These are phyloP conservation scores for Fonsecaea pedrosoi DNA, from an alignment of 2,329 filamentous ascomycete species.

Conservation along the genomic window DNA sequence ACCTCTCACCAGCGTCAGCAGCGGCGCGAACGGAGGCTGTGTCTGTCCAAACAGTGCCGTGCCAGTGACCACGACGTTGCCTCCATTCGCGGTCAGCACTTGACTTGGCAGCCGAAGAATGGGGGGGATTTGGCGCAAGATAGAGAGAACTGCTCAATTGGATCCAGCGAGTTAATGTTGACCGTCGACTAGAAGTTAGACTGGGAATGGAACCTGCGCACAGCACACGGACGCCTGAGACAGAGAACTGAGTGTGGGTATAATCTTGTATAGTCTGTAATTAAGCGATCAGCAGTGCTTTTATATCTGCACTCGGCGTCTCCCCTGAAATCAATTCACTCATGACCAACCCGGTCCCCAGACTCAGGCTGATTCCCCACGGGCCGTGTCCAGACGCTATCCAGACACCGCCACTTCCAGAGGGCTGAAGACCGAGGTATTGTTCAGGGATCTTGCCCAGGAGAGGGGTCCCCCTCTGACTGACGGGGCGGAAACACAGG, in stretches of 20 bases:
- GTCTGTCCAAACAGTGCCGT: constrained; percentile 33
- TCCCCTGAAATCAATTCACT: constrained; percentile 71
- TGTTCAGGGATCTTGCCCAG: constrained; percentile 56
- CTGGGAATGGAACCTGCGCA: neutral
- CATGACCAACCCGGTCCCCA: constrained; percentile 74
- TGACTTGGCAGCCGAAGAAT: neutral
- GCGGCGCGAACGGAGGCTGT: constrained; percentile 28
- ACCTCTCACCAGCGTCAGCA: constrained; percentile 33
- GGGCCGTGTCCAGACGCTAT: constrained; percentile 76
- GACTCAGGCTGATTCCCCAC: constrained; percentile 71
- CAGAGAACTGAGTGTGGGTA: neutral
- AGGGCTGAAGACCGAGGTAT: constrained; percentile 49
- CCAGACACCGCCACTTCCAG: constrained; percentile 66
- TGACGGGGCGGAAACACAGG: constrained; percentile 76
- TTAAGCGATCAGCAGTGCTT: constrained; percentile 9
- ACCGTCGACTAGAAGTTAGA: neutral
- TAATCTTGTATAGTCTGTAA: neutral
- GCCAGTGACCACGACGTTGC: constrained; percentile 28
- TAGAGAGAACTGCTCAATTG: neutral
- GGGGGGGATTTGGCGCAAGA: neutral
- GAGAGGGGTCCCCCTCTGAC: constrained; percentile 68
- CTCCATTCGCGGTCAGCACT: constrained; percentile 21
- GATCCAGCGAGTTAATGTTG: neutral
- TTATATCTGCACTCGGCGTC: constrained; percentile 56
- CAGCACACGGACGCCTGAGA: neutral